These are phyloP conservation scores for Juglanconis sp. DNA, from an alignment of 2,329 filamentous ascomycete genomes.

Conservation along the genomic window DNA sequence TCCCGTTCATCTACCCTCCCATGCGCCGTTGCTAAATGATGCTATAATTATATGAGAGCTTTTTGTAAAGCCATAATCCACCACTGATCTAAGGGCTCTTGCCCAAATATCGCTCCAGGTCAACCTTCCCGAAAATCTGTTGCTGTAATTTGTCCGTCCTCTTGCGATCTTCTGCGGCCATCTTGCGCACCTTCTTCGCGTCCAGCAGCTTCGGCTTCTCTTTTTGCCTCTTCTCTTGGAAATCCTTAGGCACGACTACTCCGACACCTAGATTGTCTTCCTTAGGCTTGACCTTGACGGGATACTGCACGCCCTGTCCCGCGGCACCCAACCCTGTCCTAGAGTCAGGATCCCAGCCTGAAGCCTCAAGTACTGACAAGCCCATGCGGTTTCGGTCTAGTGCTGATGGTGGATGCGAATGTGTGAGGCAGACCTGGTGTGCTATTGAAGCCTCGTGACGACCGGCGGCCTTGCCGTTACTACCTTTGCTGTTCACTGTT, in stretches of 20 bases:
- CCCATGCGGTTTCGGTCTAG: slow-evolving; percentile 70
- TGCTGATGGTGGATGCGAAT: slow-evolving; percentile 70
- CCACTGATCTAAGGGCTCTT: slow-evolving; percentile 17
- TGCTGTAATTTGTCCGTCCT: slow-evolving; percentile 62
- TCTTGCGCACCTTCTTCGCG: slow-evolving; percentile 66
- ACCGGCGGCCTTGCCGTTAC: neutral
- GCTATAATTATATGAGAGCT: too few species aligned
- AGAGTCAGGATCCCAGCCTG: slow-evolving; percentile 74
- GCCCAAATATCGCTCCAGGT: slow-evolving; percentile 72
- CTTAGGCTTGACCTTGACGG: slow-evolving; percentile 71
- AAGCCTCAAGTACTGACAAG: slow-evolving; percentile 59
- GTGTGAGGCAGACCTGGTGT: slow-evolving; percentile 67
- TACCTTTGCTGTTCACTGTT: slow-evolving; percentile 10
- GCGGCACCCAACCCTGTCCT: slow-evolving; percentile 67
- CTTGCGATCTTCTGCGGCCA: slow-evolving; percentile 59
- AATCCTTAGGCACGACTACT: slow-evolving; percentile 39
- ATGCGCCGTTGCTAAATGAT: too few species aligned
- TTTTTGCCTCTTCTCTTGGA: slow-evolving; percentile 37
- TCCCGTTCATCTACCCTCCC: too few species aligned
- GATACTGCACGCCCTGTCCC: slow-evolving; percentile 71
- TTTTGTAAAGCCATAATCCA: too few species aligned
- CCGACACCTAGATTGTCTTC: slow-evolving; percentile 74
- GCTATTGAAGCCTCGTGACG: slow-evolving; percentile 61
- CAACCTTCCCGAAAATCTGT: slow-evolving; percentile 72
- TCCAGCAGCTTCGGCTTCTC: slow-evolving; percentile 54